Evolutionary conservation across 192 early-diverging fungal genomes (phyloP).

Genomic region (Cetraspora pellucida): DNA sequence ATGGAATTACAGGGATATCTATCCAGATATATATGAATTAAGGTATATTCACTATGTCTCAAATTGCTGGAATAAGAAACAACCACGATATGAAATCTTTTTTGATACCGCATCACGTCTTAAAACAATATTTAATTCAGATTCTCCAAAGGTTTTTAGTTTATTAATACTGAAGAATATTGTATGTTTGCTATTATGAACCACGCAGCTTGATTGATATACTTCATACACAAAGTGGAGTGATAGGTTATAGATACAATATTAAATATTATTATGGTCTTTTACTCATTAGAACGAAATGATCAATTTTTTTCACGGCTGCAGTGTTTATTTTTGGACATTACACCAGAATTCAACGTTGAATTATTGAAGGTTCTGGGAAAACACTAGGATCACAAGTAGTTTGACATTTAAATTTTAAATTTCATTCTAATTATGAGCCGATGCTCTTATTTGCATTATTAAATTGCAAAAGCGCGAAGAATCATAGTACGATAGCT

Average conservation of each 20-base stretch:
- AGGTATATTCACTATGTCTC: background rate
- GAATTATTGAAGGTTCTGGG: too few relatives aligned
- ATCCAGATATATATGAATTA: background rate
- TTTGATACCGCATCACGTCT: background rate
- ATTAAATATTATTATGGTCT: too few relatives aligned
- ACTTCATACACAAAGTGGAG: background rate
- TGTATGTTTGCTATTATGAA: conserved; percentile 9
- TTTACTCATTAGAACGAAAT: too few relatives aligned
- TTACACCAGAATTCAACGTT: too few relatives aligned
- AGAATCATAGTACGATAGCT: too few relatives aligned
- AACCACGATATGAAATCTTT: background rate
- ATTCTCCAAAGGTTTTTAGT: background rate
- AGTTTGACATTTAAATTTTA: too few relatives aligned
- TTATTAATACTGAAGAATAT: background rate
- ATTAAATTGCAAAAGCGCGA: too few relatives aligned
- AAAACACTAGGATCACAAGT: too few relatives aligned
- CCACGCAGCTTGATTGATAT: background rate
- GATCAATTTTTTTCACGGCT: too few relatives aligned
- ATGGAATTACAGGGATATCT: background rate
- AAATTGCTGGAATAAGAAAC: background rate
- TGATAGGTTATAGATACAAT: background rate
- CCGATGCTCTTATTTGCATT: too few relatives aligned
- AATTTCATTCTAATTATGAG: too few relatives aligned
- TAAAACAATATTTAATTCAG: background rate
- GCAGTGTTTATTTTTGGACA: too few relatives aligned